A percentile compares a stretch with the other conserved stretches of the same genome.
Conservation (phyloP, 108 stramenopile species). For the Schizochytrium sp. region DNA sequence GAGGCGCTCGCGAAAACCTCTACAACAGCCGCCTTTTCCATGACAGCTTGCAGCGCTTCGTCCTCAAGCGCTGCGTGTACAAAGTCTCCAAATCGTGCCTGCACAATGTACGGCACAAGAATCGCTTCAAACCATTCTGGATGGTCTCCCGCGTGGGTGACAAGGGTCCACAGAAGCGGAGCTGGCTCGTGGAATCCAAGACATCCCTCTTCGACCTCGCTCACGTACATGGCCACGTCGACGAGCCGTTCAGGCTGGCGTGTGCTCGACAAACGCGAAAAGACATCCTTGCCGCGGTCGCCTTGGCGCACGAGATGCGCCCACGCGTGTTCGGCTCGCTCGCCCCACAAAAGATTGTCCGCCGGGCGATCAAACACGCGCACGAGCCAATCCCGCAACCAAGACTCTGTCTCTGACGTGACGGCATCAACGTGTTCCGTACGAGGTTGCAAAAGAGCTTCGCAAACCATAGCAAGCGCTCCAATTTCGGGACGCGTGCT, state of each 20-base stretch:
- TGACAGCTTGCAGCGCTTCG: not conserved
- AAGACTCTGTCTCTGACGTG: not conserved
- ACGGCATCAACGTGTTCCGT: not conserved
- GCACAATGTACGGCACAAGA: slow-evolving; percentile 7
- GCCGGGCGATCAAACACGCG: not conserved
- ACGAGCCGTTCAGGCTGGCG: not conserved
- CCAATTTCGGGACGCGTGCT: not conserved
- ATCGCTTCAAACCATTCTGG: not conserved
- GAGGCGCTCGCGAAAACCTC: not conserved
- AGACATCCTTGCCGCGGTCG: not conserved
- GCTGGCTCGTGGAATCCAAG: not conserved
- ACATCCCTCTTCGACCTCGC: not conserved
- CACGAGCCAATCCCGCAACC: not conserved
- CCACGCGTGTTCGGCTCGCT: not conserved
- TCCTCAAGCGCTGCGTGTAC: not conserved
- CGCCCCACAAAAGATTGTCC: not conserved
- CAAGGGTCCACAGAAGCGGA: not conserved
- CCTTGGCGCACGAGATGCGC: not conserved
- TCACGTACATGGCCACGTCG: slow-evolving; percentile 2
- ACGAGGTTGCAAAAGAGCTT: not conserved
- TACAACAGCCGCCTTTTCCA: not conserved
- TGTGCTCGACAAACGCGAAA: not conserved
- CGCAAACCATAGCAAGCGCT: not conserved
- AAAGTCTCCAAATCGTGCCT: not conserved
- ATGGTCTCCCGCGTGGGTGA: not conserved